Conservation (phyloP, 352 stramenopile species). For the Pythium folliculosum region DNA sequence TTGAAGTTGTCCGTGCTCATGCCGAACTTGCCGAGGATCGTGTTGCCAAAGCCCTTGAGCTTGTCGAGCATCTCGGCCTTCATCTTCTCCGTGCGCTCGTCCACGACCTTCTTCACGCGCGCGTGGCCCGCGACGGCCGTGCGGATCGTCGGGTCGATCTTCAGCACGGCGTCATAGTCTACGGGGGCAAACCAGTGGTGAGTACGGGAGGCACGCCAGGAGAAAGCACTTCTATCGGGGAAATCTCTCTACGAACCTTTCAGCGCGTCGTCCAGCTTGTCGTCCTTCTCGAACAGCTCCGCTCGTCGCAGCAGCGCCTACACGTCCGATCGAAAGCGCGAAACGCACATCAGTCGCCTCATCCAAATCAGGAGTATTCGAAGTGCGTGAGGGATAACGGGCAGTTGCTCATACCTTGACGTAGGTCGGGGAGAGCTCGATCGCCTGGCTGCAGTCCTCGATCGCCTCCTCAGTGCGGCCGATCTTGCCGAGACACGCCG, state of each 20-base stretch:
- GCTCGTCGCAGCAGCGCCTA: constrained; percentile 89
- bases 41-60: constrained; percentile 99
- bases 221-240: too few relatives aligned
- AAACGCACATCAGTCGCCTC: too few relatives aligned
- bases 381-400: too few relatives aligned
- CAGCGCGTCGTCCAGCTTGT: constrained; percentile 95
- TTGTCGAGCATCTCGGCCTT: constrained; percentile 97
- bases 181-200: background rate
- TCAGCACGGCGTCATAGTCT: constrained; percentile 90
- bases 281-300: constrained; percentile 90
- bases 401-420: constrained; percentile 77
- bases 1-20: constrained; percentile 99
- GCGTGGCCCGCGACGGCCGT: constrained; percentile 55
- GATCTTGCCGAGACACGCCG: constrained; percentile 72
- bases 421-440: constrained; percentile 96
- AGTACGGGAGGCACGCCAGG: too few relatives aligned
- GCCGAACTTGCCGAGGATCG: constrained; percentile 98
- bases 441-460: constrained; percentile 93
- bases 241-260: constrained; percentile 25
- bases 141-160: constrained; percentile 90
- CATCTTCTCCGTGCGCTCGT: constrained; percentile 97
- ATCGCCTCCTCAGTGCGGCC: constrained; percentile 87
- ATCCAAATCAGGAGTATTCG: too few relatives aligned
- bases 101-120: constrained; percentile 88
- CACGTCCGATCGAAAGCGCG: background rate